These are phyloP conservation scores for Chlorencoelia australis DNA, from an alignment of 2,329 filamentous ascomycete species.

Conservation along the genomic window DNA sequence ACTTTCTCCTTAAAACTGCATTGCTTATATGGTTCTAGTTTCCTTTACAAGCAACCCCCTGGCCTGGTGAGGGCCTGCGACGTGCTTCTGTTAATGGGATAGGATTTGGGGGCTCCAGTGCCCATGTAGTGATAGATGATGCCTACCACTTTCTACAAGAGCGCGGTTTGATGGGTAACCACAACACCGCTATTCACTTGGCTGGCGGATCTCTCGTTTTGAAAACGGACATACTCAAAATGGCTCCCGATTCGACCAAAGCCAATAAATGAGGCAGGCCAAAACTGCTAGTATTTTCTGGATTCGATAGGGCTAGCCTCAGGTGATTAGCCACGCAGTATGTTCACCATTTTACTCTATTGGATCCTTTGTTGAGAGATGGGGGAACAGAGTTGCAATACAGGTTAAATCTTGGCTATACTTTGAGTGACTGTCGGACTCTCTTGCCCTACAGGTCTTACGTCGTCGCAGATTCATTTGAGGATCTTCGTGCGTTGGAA, in stretches of 20 bases:
- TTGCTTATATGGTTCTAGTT: constrained; percentile 1
- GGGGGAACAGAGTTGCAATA: no score
- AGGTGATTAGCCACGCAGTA: no score
- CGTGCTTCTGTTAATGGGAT: background rate
- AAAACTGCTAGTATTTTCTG: no score
- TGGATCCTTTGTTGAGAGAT: no score
- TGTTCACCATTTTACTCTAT: no score
- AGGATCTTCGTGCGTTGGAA: background rate
- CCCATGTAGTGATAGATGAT: constrained; percentile 11
- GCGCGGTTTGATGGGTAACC: background rate
- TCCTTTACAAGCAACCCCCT: background rate
- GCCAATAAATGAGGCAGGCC: no score
- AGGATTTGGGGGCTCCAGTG: constrained; percentile 9
- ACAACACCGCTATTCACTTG: background rate
- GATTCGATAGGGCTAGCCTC: no score
- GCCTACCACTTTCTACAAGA: background rate
- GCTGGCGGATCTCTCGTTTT: no score
- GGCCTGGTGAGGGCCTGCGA: background rate
- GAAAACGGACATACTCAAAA: no score
- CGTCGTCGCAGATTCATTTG: background rate
- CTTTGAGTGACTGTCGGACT: constrained; percentile 3
- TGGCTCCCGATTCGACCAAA: no score
- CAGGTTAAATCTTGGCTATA: constrained; percentile 9
- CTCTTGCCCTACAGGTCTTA: constrained; percentile 4
- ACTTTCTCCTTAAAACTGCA: constrained; percentile 5